Base-by-base conservation (phyloP, 257 asterid genomes). In the Asclepias syriaca region DNA sequence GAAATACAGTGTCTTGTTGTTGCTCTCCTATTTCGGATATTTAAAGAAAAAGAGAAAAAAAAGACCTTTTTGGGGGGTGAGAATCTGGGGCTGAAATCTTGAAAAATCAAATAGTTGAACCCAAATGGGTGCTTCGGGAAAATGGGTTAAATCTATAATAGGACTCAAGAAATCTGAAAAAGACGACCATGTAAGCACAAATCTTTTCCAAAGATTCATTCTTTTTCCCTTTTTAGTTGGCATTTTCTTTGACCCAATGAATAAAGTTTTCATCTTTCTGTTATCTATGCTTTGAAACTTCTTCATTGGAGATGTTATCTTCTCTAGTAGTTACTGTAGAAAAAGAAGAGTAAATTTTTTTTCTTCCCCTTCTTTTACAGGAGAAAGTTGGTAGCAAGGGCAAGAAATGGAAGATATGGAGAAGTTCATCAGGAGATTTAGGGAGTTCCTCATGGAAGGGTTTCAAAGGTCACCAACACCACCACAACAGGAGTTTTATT, bases 381-480 rank as follows among this genome's bases (percentile, higher is more conserved):
- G 93, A 89, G 77, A 93, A 89, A 73, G 70, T 75, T 29, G 82
- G 82, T 27, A 92, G 85, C 24, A 93, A 89, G 88, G 69, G 83
- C 78, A 93, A 88, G 79, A 93, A 87, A 87, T 93, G 98, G 97
- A 93, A 60, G 86, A 54, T 87, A 68, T 93, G 97, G 97, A 90
- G 84, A 81, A 82, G 89, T 70, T 81, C 90, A 74, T 76, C 90
- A 0, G 84, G 82, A 58, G 98, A 85, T 71, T 61, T 81, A 37
- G 77, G 85, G 8, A 84, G 87, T 77, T 66, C 90, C 54, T 70
- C 96, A 8, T 85, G 90, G 96, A 92, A 84, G 77, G 87, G 85
- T 40, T 73, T 81, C 61, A 89, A 84, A 82, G 74, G 75, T 73
- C n/a, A 72, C 34, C 34, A 24, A 0, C 27, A 29, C 34, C 72